phyloP scores from a whole-genome alignment of 176 grass and related monocot species.

The Otatea glauca region DNA sequence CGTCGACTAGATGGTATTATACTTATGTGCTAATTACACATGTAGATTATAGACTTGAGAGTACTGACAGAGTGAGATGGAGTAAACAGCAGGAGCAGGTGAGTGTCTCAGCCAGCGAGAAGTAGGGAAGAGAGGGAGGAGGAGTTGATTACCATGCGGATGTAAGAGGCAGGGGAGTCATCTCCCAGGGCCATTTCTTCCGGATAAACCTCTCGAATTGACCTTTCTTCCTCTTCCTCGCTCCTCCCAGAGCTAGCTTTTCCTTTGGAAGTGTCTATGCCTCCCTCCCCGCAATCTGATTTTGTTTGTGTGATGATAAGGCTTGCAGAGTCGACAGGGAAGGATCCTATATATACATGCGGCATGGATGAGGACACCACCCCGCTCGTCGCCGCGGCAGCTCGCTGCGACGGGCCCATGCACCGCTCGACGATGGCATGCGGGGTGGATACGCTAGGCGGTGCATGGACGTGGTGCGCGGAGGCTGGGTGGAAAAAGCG shows the following conservation, averaged over 20 bases:
- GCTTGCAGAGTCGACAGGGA: slow-evolving; percentile 55
- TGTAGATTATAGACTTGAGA: neutral
- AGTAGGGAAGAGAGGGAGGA: neutral
- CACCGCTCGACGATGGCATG: neutral
- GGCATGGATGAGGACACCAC: slow-evolving; percentile 57
- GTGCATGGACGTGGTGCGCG: slow-evolving; percentile 24
- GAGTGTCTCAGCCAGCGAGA: neutral
- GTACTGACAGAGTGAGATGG: neutral
- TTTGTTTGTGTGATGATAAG: slow-evolving; percentile 49
- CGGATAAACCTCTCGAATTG: neutral
- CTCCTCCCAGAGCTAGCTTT: neutral
- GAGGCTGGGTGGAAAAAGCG: neutral
- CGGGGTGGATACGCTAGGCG: neutral
- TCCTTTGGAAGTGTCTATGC: neutral
- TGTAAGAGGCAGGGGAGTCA: slow-evolving; percentile 65
- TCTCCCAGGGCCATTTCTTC: slow-evolving; percentile 53
- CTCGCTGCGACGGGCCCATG: slow-evolving; percentile 20
- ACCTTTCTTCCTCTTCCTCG: neutral
- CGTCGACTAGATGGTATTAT: neutral
- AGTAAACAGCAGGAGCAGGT: neutral
- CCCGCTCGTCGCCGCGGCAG: too few relatives aligned
- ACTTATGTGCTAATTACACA: neutral
- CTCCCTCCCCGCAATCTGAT: neutral
- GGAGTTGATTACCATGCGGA: slow-evolving; percentile 55
- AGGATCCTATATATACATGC: slow-evolving; percentile 60